Percentiles rank a stretch among this genome's conserved stretches.
Evolutionary conservation across 2,329 filamentous ascomycete species (phyloP).

Genomic region (Ophiostoma sp.): DNA sequence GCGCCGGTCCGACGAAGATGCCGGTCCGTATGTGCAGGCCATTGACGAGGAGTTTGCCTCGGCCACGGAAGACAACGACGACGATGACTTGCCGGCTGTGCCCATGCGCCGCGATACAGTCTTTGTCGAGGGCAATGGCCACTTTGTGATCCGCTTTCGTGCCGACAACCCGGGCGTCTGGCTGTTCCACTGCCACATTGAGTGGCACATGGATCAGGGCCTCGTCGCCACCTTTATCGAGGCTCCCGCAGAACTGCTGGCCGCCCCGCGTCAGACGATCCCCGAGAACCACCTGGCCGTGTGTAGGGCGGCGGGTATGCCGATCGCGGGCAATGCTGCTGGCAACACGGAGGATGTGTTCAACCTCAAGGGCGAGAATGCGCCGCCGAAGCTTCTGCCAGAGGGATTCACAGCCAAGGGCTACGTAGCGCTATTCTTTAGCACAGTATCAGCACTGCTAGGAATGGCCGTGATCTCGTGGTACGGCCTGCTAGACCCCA

Average conservation of each 20-base stretch:
- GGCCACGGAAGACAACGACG: background rate
- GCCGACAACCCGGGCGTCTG: slow-evolving; percentile 44
- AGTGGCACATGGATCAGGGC: slow-evolving; percentile 50
- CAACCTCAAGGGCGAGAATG: slow-evolving; percentile 29
- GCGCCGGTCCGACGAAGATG: slow-evolving; percentile 54
- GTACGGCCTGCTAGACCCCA: slow-evolving; percentile 18
- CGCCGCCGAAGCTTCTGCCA: slow-evolving; percentile 22
- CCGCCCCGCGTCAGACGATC: slow-evolving; percentile 47
- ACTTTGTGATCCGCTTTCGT: slow-evolving; percentile 46
- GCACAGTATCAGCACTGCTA: slow-evolving; percentile 59
- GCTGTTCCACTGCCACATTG: slow-evolving; percentile 49
- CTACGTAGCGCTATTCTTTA: slow-evolving; percentile 70
- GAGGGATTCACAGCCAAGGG: slow-evolving; percentile 56
- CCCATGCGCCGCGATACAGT: slow-evolving; percentile 53
- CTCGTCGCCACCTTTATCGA: slow-evolving; percentile 40
- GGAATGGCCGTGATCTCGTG: slow-evolving; percentile 56
- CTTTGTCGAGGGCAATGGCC: slow-evolving; percentile 41
- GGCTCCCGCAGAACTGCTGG: slow-evolving; percentile 40
- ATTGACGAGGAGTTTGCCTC: slow-evolving; percentile 27
- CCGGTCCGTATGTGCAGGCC: slow-evolving; percentile 47
- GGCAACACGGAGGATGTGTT: slow-evolving; percentile 28
- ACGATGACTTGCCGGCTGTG: slow-evolving; percentile 38
- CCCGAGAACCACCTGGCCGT: slow-evolving; percentile 52
- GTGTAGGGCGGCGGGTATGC: slow-evolving; percentile 40
- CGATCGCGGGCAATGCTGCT: slow-evolving; percentile 29